phyloP scores from a whole-genome alignment of 768 basidiomycete genomes.

The Rhodotorula toruloides region DNA sequence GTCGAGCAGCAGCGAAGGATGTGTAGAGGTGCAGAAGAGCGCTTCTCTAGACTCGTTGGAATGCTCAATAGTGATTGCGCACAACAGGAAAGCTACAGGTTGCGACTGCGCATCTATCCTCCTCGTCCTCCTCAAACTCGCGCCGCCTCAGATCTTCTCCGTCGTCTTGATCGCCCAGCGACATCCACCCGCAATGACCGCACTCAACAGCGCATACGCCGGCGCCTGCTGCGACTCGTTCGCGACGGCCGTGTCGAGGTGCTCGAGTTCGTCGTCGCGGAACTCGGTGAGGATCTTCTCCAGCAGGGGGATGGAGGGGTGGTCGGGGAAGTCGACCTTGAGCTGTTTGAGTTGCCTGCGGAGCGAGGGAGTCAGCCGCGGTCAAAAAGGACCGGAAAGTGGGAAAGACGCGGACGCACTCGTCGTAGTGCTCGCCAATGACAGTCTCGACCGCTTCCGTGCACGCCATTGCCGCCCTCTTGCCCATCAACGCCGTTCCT shows the following conservation, averaged over 20 bases:
- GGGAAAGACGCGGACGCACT: slow-evolving; percentile 57
- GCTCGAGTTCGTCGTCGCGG: slow-evolving; percentile 89
- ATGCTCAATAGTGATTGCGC: no score
- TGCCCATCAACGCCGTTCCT: slow-evolving; percentile 77
- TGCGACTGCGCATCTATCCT: neutral
- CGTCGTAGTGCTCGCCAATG: slow-evolving; percentile 96
- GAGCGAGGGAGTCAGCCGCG: neutral
- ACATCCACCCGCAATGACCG: slow-evolving; percentile 77
- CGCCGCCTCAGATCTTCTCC: slow-evolving; percentile 60
- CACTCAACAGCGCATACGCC: slow-evolving; percentile 81
- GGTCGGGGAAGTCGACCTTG: slow-evolving; percentile 48
- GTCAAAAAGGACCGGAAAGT: neutral
- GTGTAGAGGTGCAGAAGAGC: no score
- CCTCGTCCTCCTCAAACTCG: neutral
- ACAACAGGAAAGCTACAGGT: neutral
- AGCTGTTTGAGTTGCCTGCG: slow-evolving; percentile 75
- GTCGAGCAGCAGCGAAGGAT: no score
- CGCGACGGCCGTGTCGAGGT: slow-evolving; percentile 83
- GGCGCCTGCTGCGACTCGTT: slow-evolving; percentile 84
- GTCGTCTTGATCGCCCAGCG: slow-evolving; percentile 84
- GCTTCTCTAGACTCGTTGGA: no score
- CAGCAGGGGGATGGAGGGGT: slow-evolving; percentile 36
- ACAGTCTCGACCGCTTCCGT: slow-evolving; percentile 97
- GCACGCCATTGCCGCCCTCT: slow-evolving; percentile 94
- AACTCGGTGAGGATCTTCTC: slow-evolving; percentile 56